Base-by-base conservation (phyloP, 169 alveolate species). In the Blepharisma undulans region DNA sequence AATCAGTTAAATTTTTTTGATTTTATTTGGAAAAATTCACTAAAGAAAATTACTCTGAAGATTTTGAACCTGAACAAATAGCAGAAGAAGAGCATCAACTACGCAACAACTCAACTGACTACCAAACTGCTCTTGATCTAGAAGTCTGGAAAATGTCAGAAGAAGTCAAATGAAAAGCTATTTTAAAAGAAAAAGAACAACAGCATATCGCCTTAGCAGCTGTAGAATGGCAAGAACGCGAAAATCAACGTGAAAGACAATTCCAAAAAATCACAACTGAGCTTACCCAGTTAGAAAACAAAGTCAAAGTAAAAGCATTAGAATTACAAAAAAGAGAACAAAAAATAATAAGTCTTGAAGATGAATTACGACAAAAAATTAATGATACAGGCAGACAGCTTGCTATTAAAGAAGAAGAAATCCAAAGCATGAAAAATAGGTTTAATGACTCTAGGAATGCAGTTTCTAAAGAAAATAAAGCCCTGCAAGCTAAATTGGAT, bases 111-210 rank as follows among this genome's bases (percentile, higher is more conserved):
- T 66, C 59, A n/a, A 21, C 89, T 22, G 96, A 94, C 22, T 91
- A 92, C 89, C 74, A 94, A 71, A 93, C 92, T 27, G 96, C 90
- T 22, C 93, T 91, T 87, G 95, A 95, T 32, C 92, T 96, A 71
- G 98, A 96, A 88, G 92, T 95, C 4, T 96, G 98, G 97, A 94
- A 95, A 91, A 84, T 96, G 88, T 94, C 97, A 3, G 97, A 96
- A 89, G 96, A 96, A 91, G 92, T 96, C 1, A 95, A 95, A 84
- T 96, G 95, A 90, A 94, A 96, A 90, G 95, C 97, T 25, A 91
- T 92, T 84, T 76, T 96, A 21, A 95, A 95, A 77, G 96, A 94
- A 84, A 66, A 88, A 16, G 98, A 96, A 93, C 93, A 90, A 34
- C 97, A 94, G 84, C 80, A 92, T 66, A 88, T 96, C 14, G 95